Base-by-base conservation (phyloP, 768 basidiomycete species). In the Inosperma sp. region DNA sequence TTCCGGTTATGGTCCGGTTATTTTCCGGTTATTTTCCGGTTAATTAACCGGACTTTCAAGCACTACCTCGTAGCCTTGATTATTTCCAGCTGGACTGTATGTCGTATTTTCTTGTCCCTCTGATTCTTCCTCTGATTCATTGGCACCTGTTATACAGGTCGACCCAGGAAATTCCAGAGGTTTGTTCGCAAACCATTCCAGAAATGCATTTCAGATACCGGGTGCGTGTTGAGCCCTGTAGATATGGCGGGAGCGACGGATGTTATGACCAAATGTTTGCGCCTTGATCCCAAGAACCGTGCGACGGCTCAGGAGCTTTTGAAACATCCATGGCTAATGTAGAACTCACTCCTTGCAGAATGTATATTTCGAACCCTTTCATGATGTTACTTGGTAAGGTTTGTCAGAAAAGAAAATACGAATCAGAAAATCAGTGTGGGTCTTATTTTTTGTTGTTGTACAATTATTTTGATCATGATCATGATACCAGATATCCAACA, bases 81-180 rank as follows among this genome's bases (percentile, higher is more conserved):
- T 44, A 54, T 36, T 54, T 54, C 21, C 30, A 49, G 5, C 35
- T 49, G 31, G 48, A 49, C 17, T 62, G 51, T 52, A 47, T 7
- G 51, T 25, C 19, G 7, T 29, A 25, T 39, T n/a, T 19, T 16
- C 26, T 44, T 34, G 27, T 41, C 44, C 26, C 40, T 54, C n/a
- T n/a, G n/a, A n/a, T 26, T n/a, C 9, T 35, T 8, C 12, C n/a
- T 22, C 41, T 42, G 41, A 42, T 26, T n/a, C n/a, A 26, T 42
- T 16, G 40, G 3, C 6, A 40, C 21, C 19, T 7, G 14, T 25
- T 19, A 26, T 41, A 9, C 40, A 42, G 41, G 41, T 23, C n/a
- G 25, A 26, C 41, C n/a, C 41, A 26, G 29, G n/a, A 27, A 42
- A 26, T 42, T 26, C 41, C 14, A 7, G 7, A 42, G n/a, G 4